Base-by-base conservation (phyloP, 441 rosid genomes). In the Macaranga tanarius region DNA sequence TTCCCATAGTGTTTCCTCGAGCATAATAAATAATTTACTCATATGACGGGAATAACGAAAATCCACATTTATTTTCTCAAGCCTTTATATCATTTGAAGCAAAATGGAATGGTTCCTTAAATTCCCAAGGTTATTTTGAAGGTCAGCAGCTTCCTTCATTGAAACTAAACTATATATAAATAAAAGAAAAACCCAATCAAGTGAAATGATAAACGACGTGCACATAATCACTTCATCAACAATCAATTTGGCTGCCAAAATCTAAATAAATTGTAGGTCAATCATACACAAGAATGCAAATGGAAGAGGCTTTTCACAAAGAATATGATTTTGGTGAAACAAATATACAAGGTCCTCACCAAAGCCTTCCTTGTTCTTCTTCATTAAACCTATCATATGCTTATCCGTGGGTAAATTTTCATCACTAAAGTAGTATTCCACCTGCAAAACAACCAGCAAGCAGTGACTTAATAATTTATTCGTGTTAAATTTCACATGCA, bases 401-500 rank as follows among this genome's bases (percentile, higher is more conserved):
- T 90, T 95, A 79, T 95, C 99, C 5, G 85, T 83, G 22, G 86
- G 91, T 79, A 95, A 81, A 84, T 95, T 95, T 70, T 90, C 98
- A 69, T 92, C 97, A 62, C 99, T 89, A 70, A 95, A 95, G 74
- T 95, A 95, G 65, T 91, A 91, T 69, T 95, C 98, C 77, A 89
- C 99, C 99, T 95, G 76, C 73, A 86, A 74, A 75, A 75, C n/a
- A 12, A 65, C 10, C n/a, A 12, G 63, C 10, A 20, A 31, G 25
- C 44, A 40, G 7, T 40, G 44, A 5, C 44, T 40, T 40, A 28
- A 1, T 28, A 28, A 28, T n/a, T n/a, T n/a, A n/a, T n/a, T n/a
- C n/a, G n/a, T n/a, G n/a, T n/a, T n/a, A n/a, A n/a, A n/a, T n/a
- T n/a, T n/a, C n/a, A n/a, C n/a, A n/a, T n/a, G n/a, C n/a, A n/a